Percentiles rank a stretch among this genome's conserved stretches.
phyloP scores from a whole-genome alignment of 208 protist species.

The Phytomonas francai region DNA sequence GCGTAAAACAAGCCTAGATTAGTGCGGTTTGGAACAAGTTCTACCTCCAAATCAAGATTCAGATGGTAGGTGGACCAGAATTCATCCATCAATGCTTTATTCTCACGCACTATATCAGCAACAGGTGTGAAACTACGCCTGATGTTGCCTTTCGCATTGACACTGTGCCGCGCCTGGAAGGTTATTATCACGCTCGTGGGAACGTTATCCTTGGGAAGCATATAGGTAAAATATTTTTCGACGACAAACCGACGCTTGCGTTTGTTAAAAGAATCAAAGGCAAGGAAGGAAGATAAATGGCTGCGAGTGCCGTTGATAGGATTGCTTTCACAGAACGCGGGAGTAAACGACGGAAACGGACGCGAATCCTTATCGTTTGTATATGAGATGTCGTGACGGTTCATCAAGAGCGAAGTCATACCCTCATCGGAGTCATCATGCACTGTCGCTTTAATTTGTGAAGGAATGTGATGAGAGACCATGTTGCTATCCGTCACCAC shows the following conservation, averaged over 20 bases:
- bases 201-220: slow-evolving; percentile 28
- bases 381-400: neutral
- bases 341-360: neutral
- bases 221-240: slow-evolving; percentile 58
- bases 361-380: neutral
- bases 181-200: slow-evolving; percentile 49
- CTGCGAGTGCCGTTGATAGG: neutral
- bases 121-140: neutral
- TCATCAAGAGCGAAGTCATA: neutral
- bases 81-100: slow-evolving; percentile 18
- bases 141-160: slow-evolving; percentile 5
- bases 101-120: slow-evolving; percentile 2
- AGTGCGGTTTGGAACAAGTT: slow-evolving; percentile 63
- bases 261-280: neutral
- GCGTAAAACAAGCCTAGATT: slow-evolving; percentile 69
- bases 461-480: neutral
- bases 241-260: slow-evolving; percentile 20
- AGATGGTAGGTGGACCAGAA: slow-evolving; percentile 72
- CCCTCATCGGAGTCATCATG: neutral
- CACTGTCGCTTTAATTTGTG: neutral
- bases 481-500: slow-evolving; percentile 35
- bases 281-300: neutral
- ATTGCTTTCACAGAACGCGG: neutral
- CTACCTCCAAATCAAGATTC: slow-evolving; percentile 74
- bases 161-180: slow-evolving; percentile 51